phyloP scores from a whole-genome alignment of 345 rosid genomes.

The Capsella bursapastoris region DNA sequence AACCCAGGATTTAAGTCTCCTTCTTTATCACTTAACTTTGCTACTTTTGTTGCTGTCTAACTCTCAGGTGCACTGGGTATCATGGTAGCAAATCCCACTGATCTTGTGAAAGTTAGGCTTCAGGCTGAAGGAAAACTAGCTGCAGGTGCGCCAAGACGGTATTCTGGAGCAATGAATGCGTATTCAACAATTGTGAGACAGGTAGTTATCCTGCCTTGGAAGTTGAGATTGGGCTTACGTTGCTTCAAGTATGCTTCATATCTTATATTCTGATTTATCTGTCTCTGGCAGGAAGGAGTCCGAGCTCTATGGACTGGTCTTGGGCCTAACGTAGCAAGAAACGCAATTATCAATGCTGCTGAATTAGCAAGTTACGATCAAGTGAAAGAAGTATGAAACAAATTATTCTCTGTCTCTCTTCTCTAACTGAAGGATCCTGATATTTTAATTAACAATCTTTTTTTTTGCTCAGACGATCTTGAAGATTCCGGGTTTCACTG shows the following conservation, averaged over 20 bases:
- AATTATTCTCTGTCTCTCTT: constrained; percentile 22
- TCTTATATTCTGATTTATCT: constrained; percentile 10
- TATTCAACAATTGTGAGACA: constrained; percentile 90
- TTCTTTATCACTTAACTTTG: background rate
- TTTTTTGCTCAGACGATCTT: constrained; percentile 69
- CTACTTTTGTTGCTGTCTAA: background rate
- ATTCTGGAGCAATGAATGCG: constrained; percentile 91
- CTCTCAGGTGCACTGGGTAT: constrained; percentile 85
- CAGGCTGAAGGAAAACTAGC: constrained; percentile 98
- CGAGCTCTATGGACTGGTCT: constrained; percentile 95
- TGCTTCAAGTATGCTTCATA: constrained; percentile 13
- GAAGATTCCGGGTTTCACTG: constrained; percentile 96
- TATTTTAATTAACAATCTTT: background rate
- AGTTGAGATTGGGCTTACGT: constrained; percentile 20
- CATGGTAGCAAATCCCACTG: constrained; percentile 91
- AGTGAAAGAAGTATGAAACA: constrained; percentile 72
- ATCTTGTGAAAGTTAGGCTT: constrained; percentile 98
- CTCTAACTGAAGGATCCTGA: constrained; percentile 1
- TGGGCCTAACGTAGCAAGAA: constrained; percentile 92
- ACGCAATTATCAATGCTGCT: constrained; percentile 98
- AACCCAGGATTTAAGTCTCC: background rate
- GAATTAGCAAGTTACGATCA: constrained; percentile 98
- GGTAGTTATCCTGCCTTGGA: constrained; percentile 53
- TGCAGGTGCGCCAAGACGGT: constrained; percentile 93
- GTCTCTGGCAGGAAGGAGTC: constrained; percentile 78